A percentile compares a stretch with the other conserved stretches of the same genome.
Conservation (phyloP, 1,284 basidiomycete species). For the Inonotus hispidus region DNA sequence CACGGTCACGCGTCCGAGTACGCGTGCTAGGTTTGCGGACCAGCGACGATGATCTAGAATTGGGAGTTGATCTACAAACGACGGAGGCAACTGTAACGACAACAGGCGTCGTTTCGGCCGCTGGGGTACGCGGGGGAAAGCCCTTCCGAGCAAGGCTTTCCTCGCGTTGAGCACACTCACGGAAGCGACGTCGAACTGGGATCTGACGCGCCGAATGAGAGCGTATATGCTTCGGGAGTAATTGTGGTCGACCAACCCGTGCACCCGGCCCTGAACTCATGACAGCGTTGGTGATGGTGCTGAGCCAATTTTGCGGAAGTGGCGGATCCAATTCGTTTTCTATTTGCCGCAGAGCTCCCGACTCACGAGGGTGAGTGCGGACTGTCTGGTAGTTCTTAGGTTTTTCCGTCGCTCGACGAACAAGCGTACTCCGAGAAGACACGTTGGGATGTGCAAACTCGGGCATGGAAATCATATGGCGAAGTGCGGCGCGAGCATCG, state of each 20-base stretch:
- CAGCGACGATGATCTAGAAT: slow-evolving; percentile 34
- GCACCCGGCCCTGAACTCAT: slow-evolving; percentile 39
- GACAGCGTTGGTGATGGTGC: slow-evolving; percentile 55
- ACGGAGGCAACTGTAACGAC: slow-evolving; percentile 17
- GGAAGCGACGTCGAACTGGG: slow-evolving; percentile 25
- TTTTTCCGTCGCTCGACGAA: not conserved
- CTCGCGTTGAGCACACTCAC: not conserved
- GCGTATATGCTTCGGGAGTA: slow-evolving; percentile 1
- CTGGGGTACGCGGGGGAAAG: slow-evolving; percentile 10
- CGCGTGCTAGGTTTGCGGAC: slow-evolving; percentile 20
- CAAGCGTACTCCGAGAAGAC: slow-evolving; percentile 8
- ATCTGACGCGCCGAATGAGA: slow-evolving; percentile 4
- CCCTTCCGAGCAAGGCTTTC: slow-evolving; percentile 3
- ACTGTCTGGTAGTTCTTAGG: not conserved
- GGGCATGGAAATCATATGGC: slow-evolving; percentile 63
- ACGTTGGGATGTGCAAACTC: slow-evolving; percentile 33
- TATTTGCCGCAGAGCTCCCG: not conserved
- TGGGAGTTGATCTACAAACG: slow-evolving; percentile 21
- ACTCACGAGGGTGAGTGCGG: not conserved
- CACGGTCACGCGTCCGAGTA: slow-evolving; percentile 9
- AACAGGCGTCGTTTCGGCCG: slow-evolving; percentile 7
- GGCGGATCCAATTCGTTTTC: slow-evolving; percentile 30
- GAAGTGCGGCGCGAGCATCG: slow-evolving; percentile 58
- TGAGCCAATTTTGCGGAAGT: slow-evolving; percentile 57
- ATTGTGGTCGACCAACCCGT: slow-evolving; percentile 38